Evolutionary conservation across 257 asterid species (phyloP).

Genomic region (Capsicum rhomboideum): DNA sequence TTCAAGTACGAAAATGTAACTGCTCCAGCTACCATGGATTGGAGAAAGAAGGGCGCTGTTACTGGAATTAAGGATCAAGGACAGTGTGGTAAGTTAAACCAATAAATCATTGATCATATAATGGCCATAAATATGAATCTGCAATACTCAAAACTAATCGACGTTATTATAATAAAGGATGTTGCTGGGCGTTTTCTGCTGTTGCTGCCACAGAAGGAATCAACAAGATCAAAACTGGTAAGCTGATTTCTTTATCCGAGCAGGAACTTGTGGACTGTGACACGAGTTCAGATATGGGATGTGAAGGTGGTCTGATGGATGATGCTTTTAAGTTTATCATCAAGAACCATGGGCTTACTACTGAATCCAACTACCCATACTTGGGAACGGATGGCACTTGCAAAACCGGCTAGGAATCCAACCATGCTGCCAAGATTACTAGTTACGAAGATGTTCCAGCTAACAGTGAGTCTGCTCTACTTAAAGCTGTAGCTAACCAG

Average conservation of each 20-base stretch:
- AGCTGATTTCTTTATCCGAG: not conserved
- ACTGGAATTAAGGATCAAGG: not conserved
- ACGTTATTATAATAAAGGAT: not conserved
- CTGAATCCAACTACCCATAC: not conserved
- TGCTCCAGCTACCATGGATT: not conserved
- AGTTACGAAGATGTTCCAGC: not conserved
- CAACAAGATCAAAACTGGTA: not conserved
- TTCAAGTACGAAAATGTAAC: not conserved
- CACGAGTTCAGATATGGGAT: not conserved
- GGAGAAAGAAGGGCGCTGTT: not conserved
- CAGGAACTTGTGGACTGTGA: conserved; percentile 2
- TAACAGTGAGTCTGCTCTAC: not conserved
- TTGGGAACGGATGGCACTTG: not conserved
- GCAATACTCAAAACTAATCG: not conserved
- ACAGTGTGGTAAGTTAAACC: not conserved
- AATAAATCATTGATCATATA: not conserved
- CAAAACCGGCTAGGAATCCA: not conserved
- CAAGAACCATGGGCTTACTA: not conserved
- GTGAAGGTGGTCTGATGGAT: not conserved
- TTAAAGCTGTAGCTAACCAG: not conserved
- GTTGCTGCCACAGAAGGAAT: conserved; percentile 2
- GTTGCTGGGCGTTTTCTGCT: not conserved
- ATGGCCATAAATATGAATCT: not conserved
- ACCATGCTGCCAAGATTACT: not conserved
- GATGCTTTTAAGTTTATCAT: not conserved